Evolutionary conservation across 169 alveolate genomes (phyloP), one percentile per base, ranked within the genome.

Genomic region (Cryptosporidium ryanae): DNA sequence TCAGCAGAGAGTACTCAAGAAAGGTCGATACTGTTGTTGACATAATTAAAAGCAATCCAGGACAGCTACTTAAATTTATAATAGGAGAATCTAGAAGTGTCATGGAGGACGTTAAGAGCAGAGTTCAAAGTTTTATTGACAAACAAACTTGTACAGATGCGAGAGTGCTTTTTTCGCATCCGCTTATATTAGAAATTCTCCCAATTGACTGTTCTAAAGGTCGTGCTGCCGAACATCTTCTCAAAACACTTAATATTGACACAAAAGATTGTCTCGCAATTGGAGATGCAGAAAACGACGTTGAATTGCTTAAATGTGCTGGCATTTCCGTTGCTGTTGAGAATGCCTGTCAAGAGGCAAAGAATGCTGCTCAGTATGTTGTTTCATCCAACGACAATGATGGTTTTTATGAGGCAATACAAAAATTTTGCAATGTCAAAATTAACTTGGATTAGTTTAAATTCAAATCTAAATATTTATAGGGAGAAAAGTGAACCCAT

Each of bases 201-300:
- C 92, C 90, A 59, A 84, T 84, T 12, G 64, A 63, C 21, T 90
- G 84, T 17, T 90, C 92, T 46, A 93, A 93, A 82, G 94, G 93
- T 13, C 91, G 82, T 54, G 95, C 94, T 1, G 92, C 92, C 23
- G 70, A 91, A 27, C 87, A 87, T 59, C 82, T 93, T 29, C 92
- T 92, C 44, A 82, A 84, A 38, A 71, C 55, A 38, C 84, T 84
- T n/a, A 82, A 70, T 18, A 63, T 93, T 31, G 65, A 82, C 54
- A 90, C 92, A 52, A 64, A 66, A 32, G 65, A 91, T 18, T 91
- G 93, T 29, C 50, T 91, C 12, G 94, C 92, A n/a, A 91, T 93
- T 57, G 95, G 95, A 2, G 95, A 93, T 84, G 94, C 93, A 2
- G 95, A 93, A 70, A 93, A 93, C 66, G 95, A 93, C 67, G 90